Conservation (phyloP, 2,329 filamentous ascomycete species). For the Fusarium protoensiforme region DNA sequence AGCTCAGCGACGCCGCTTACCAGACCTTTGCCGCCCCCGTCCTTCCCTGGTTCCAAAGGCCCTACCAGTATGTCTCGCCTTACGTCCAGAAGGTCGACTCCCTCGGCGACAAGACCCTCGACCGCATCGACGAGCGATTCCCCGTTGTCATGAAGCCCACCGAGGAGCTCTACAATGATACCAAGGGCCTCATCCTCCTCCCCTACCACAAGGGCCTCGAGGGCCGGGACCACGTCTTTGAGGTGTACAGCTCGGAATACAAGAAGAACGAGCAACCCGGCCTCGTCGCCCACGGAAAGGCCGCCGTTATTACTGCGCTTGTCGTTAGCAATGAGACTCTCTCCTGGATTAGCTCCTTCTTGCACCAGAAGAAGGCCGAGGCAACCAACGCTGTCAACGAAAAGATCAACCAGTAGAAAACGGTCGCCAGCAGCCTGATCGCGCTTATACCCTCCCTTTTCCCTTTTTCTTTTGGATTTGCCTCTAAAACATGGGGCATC, state of each 20-base stretch:
- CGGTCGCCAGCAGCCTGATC: conserved; percentile 7
- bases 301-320: conserved; percentile 73
- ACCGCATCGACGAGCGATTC: conserved; percentile 75
- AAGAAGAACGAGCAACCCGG: conserved; percentile 74
- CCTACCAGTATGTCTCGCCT: conserved; percentile 84
- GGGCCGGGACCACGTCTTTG: conserved; percentile 70
- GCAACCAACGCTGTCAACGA: conserved; percentile 66
- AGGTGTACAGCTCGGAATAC: conserved; percentile 67
- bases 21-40: conserved; percentile 80
- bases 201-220: conserved; percentile 72
- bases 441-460: conserved; percentile 40
- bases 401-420: conserved; percentile 56
- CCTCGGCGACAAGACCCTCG: conserved; percentile 78
- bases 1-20: conserved; percentile 80
- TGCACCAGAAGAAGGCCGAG: conserved; percentile 72
- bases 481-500: conserved; percentile 4
- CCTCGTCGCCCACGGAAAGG: conserved; percentile 75
- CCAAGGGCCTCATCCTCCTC: conserved; percentile 69
- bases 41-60: conserved; percentile 75
- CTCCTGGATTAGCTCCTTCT: conserved; percentile 67
- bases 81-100: conserved; percentile 87
- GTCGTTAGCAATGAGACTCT: conserved; percentile 74
- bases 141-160: conserved; percentile 82
- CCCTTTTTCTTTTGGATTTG: conserved; percentile 13
- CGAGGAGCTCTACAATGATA: conserved; percentile 72